Evolutionary conservation across 805 yeast genomes (phyloP).

Genomic region (Sugiyamaella qingdaonensis): DNA sequence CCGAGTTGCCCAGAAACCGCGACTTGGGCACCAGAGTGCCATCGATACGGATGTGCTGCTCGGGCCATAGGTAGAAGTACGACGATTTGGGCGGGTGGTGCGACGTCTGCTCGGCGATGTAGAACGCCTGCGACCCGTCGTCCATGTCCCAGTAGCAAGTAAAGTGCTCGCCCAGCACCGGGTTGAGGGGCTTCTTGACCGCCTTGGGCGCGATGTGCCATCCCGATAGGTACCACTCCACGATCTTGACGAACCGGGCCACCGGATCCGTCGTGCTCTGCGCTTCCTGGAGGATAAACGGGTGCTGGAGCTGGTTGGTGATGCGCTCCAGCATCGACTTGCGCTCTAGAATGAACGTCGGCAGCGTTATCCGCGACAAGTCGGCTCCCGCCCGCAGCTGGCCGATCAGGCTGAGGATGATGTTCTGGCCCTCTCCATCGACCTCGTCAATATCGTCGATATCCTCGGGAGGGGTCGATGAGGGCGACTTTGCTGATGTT

Average conservation of each 20-base stretch:
- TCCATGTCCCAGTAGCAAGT: slow-evolving; percentile 84
- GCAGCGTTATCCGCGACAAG: slow-evolving; percentile 83
- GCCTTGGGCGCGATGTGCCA: slow-evolving; percentile 99
- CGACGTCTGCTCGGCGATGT: slow-evolving; percentile 89
- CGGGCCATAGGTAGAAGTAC: slow-evolving; percentile 84
- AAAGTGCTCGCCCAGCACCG: slow-evolving; percentile 88
- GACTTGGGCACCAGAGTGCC: slow-evolving; percentile 87
- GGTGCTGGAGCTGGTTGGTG: slow-evolving; percentile 76
- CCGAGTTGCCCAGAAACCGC: slow-evolving; percentile 86
- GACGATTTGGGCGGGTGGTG: slow-evolving; percentile 99
- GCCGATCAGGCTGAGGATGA: slow-evolving; percentile 79
- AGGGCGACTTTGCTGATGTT: slow-evolving; percentile 1
- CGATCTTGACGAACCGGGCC: slow-evolving; percentile 66
- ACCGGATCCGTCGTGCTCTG: slow-evolving; percentile 54
- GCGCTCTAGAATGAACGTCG: slow-evolving; percentile 91
- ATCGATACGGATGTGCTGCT: slow-evolving; percentile 74
- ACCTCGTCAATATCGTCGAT: slow-evolving; percentile 76
- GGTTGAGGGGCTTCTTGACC: slow-evolving; percentile 94
- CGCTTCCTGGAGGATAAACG: slow-evolving; percentile 69
- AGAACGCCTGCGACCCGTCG: slow-evolving; percentile 65
- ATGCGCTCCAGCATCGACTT: slow-evolving; percentile 95
- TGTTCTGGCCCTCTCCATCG: slow-evolving; percentile 84
- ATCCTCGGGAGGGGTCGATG: slow-evolving; percentile 7
- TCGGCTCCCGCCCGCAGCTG: slow-evolving; percentile 93
- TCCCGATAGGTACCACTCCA: slow-evolving; percentile 87